phyloP scores from a whole-genome alignment of 164 flowering plant genomes.

The Cinnamomum chago region DNA sequence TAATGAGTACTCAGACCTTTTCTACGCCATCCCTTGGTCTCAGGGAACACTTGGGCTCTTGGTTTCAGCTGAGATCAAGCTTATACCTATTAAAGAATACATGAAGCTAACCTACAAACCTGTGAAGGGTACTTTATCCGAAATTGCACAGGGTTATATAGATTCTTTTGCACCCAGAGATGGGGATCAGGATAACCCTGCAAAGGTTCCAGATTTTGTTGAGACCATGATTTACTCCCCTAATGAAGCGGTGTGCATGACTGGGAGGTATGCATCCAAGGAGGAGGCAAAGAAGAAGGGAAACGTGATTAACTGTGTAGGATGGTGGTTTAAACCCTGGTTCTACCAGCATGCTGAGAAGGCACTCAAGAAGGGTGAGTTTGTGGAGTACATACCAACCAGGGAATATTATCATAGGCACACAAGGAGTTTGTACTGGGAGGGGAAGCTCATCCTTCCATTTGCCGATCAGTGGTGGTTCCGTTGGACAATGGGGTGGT shows the following conservation, averaged over 20 bases:
- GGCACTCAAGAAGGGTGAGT: slow-evolving; percentile 85
- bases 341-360: slow-evolving; percentile 91
- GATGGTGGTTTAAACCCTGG: slow-evolving; percentile 99
- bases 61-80: slow-evolving; percentile 94
- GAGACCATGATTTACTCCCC: slow-evolving; percentile 83
- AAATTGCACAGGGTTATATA: slow-evolving; percentile 69
- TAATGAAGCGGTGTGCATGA: slow-evolving; percentile 79
- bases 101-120: slow-evolving; percentile 92
- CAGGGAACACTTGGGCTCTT: slow-evolving; percentile 96
- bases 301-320: slow-evolving; percentile 61
- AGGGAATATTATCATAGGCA: slow-evolving; percentile 97
- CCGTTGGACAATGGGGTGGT: slow-evolving; percentile 82
- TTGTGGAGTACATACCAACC: slow-evolving; percentile 97
- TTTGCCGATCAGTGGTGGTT: slow-evolving; percentile 98
- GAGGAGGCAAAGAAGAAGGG: slow-evolving; percentile 95
- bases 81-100: slow-evolving; percentile 87
- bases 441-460: slow-evolving; percentile 97
- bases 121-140: slow-evolving; percentile 61
- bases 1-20: slow-evolving; percentile 85
- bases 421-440: slow-evolving; percentile 97
- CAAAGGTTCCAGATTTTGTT: slow-evolving; percentile 92
- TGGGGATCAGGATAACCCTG: slow-evolving; percentile 85
- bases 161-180: slow-evolving; percentile 93
- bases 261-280: slow-evolving; percentile 89
- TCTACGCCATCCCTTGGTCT: slow-evolving; percentile 96